Base-by-base conservation (phyloP, 2,329 filamentous ascomycete species). In the Fusarium heterosporum region DNA sequence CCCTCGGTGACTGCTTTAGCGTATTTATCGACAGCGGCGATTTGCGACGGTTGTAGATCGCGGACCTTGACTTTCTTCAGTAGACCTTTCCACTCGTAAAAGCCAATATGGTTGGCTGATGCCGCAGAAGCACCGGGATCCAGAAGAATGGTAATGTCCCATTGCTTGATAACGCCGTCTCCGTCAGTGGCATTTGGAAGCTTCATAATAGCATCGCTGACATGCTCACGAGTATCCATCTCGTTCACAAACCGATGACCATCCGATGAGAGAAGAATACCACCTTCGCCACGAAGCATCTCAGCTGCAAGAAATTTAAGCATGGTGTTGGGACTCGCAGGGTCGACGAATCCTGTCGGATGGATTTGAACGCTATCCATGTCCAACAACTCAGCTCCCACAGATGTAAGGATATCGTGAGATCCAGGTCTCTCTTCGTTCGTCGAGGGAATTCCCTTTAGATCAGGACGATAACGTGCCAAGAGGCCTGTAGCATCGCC, bases 241-340 rank as follows among this genome's bases (percentile, higher is more conserved):
- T 90, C 88, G 65, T 90, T 84, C n/a, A 89, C 78, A 57, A 90
- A 89, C 14, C 88, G 77, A 55, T 79, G 78, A 0, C 87, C 86
- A 0, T 74, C 66, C 2, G 73, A 47, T 0, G 75, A 73, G 2
- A 90, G 75, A 28, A 90, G 66, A 6, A 90, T 82, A 0, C 87
- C 88, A 0, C 88, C 88, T 69, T 90, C 87, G 0, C 87, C 88
- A 5, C 88, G 79, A 26, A 90, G 78, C 58, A 88, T 80, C 74
- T 90, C 88, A 0, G 88, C 88, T 0, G 87, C 87, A 6, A 90
- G 82, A 68, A 90, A 87, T 74, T 90, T 90, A 46, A 87, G 81
- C 32, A 76, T 75, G 1, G 81, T 79, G 1, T 66, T 67, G 0
- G 79, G 76, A 30, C 81, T 79, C 2, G 79, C 78, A 0, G 83